phyloP scores from a whole-genome alignment of 345 rosid species.

The Salix viminalis region DNA sequence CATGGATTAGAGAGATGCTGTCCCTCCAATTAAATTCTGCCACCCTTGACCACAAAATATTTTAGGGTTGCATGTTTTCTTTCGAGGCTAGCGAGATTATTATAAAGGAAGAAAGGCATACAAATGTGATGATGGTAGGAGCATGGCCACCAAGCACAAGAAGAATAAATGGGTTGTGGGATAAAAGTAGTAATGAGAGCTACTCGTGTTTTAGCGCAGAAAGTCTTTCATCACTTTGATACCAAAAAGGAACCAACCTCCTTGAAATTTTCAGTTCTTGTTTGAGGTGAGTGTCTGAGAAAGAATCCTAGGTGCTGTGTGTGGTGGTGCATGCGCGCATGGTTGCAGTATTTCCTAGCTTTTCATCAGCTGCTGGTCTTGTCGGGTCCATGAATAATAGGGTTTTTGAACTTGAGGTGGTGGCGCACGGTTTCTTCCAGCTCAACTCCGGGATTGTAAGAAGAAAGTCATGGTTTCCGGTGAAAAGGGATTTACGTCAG shows the following conservation, averaged over 20 bases:
- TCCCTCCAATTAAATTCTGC: not conserved
- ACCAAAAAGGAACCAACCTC: not conserved
- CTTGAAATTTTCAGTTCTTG: not conserved
- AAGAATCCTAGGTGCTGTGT: conserved; percentile 22
- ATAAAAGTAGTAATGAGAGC: conserved; percentile 6
- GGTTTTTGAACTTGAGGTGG: conserved; percentile 5
- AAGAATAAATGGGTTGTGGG: not conserved
- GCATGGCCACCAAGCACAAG: conserved; percentile 1
- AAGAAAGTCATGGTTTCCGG: not conserved
- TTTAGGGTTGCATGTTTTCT: no score
- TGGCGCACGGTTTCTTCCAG: not conserved
- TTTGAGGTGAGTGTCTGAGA: conserved; percentile 1
- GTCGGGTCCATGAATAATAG: conserved; percentile 11
- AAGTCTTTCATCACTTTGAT: conserved; percentile 5
- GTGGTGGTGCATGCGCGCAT: conserved; percentile 16
- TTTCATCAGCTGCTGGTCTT: not conserved
- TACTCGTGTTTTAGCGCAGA: conserved; percentile 18
- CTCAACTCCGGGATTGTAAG: not conserved
- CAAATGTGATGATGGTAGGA: conserved; percentile 20
- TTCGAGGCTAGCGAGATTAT: not conserved
- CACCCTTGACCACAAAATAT: not conserved
- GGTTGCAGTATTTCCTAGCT: not conserved
- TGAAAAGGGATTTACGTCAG: not conserved
- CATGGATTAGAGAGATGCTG: not conserved
- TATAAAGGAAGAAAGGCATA: conserved; percentile 3